Base-by-base conservation (phyloP, 306 rosid species). In the Dalbergia cultrata region DNA sequence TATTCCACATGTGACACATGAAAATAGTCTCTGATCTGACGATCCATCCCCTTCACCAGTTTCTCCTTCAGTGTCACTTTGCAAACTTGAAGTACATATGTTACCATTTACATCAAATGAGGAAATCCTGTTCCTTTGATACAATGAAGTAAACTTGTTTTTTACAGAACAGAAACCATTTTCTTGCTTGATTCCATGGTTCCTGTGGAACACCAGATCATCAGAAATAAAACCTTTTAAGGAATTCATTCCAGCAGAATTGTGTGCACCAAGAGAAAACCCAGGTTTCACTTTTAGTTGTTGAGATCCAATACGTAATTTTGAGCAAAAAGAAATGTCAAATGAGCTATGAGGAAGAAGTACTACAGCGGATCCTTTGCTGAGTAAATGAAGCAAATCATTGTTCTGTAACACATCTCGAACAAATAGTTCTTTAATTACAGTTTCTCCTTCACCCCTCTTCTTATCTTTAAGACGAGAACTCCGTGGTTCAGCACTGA, bases 1-100 rank as follows among this genome's bases (percentile, higher is more conserved):
- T 82, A 93, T 89, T 65, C 99, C 99, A 83, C 99, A 96, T 3
- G 98, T 92, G 78, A 93, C 99, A 54, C 99, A 96, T 26, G 99
- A 93, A 88, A 96, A 93, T 41, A 96, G 82, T 86, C 97, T 90
- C 85, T 96, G 96, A 57, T 96, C 96, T 57, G 99, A 89, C 72
- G 92, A 75, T 45, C 91, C 92, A 81, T 92, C 90, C 60, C 74
- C 83, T 34, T 89, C 88, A 59, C 59, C 62, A 58, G 84, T 85
- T 72, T 87, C 89, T 61, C 78, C 73, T 78, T 89, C 88, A 43
- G 44, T 43, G 62, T 54, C 86, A 53, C 81, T 67, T 83, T 73
- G 88, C 70, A 61, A 87, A 85, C 90, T 86, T 65, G 88, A 89
- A 83, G 86, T 37, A 71, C 66, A 37, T 67, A 33, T 35, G 81